These are phyloP conservation scores for Vigna unguiculata DNA, from an alignment of 306 rosid genomes.

Conservation along the genomic window DNA sequence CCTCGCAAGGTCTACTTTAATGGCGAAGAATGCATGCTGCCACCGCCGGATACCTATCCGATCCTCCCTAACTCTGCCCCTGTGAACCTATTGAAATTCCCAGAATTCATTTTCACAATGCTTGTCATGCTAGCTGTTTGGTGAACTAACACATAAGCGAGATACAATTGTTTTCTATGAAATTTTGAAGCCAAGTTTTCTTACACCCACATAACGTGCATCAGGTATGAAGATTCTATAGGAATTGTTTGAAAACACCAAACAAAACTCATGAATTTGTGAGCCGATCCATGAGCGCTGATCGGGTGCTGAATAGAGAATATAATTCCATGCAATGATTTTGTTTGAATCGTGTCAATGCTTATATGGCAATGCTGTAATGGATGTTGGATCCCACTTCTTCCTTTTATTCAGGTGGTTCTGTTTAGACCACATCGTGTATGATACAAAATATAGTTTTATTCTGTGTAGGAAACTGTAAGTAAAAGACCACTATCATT, in stretches of 20 bases:
- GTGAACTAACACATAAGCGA: constrained; percentile 48
- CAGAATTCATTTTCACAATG: constrained; percentile 50
- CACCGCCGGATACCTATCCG: constrained; percentile 86
- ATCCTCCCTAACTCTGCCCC: constrained; percentile 74
- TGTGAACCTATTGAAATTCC: constrained; percentile 41
- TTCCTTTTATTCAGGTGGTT: constrained; percentile 6
- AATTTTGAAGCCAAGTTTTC: constrained; percentile 51
- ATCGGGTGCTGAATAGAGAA: not conserved
- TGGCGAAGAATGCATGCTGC: constrained; percentile 94
- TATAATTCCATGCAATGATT: not conserved
- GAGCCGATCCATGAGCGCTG: constrained; percentile 33
- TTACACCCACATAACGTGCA: constrained; percentile 31
- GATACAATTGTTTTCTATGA: constrained; percentile 28
- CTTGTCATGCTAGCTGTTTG: constrained; percentile 58
- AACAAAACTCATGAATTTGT: constrained; percentile 33
- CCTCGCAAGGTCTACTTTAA: constrained; percentile 92
- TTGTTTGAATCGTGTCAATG: constrained; percentile 43
- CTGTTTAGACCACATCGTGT: constrained; percentile 2
- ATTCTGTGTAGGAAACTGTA: constrained; percentile 20
- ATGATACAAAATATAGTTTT: not conserved
- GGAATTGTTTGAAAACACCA: constrained; percentile 35
- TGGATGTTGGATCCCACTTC: constrained; percentile 26
- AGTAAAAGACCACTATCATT: constrained; percentile 32
- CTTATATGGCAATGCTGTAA: constrained; percentile 35
- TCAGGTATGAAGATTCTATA: constrained; percentile 20